A percentile compares a stretch with the other conserved stretches of the same genome.
These are phyloP conservation scores for Gymnopus androsaceus DNA, from an alignment of 1,284 basidiomycete species.

Conservation along the genomic window DNA sequence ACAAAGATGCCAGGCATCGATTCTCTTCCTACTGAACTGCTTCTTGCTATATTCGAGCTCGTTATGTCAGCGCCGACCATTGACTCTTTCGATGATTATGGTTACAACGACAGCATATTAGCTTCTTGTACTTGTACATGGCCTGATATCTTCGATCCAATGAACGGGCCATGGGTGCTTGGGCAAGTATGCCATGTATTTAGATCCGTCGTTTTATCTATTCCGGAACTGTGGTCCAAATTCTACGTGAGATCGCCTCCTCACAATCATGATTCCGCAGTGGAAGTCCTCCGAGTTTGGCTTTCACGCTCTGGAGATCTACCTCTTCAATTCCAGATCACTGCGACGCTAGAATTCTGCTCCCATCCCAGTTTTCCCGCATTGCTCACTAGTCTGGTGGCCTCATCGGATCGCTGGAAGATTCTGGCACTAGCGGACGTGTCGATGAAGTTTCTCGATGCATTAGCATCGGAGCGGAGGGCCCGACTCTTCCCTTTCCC, in stretches of 20 bases:
- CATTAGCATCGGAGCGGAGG: not conserved
- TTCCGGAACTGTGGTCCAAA: conserved; percentile 1
- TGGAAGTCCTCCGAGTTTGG: conserved; percentile 4
- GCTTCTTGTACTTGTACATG: not conserved
- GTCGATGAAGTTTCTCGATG: not conserved
- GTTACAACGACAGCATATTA: not conserved
- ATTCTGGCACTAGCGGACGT: not conserved
- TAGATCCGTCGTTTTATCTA: conserved; percentile 3
- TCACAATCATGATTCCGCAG: not conserved
- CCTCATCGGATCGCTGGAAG: not conserved
- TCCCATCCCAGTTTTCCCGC: not conserved
- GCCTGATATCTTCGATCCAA: conserved; percentile 4
- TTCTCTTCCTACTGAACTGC: conserved; percentile 8
- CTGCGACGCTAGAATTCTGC: not conserved
- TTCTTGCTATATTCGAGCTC: conserved; percentile 1
- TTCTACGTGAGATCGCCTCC: not conserved
- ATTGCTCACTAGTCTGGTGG: not conserved
- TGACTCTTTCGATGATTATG: not conserved
- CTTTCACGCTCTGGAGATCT: not conserved
- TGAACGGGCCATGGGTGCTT: conserved; percentile 7
- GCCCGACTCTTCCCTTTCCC: not conserved
- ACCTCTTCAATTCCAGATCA: conserved; percentile 4
- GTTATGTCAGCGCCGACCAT: not conserved
- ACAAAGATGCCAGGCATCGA: not conserved
- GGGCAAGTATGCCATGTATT: conserved; percentile 7